Conservation (phyloP, 2,329 filamentous ascomycete genomes). For the Penicillium rolfsii region DNA sequence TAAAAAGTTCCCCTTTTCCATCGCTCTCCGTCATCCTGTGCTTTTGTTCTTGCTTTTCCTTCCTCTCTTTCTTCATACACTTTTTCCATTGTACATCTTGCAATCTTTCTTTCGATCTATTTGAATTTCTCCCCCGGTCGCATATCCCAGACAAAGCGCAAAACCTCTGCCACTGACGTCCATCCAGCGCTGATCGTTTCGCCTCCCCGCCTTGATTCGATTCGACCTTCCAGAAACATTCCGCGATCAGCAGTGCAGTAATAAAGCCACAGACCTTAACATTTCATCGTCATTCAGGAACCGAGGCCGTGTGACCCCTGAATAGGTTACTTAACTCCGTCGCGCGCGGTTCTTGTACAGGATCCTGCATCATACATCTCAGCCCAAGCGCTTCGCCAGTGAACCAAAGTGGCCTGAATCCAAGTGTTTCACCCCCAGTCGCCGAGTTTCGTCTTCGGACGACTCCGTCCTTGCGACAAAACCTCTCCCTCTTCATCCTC, state of each 20-base stretch:
- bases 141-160: not conserved
- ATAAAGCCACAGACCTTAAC: not conserved
- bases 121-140: constrained; percentile 1
- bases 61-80: constrained; percentile 2
- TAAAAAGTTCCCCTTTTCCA: constrained; percentile 11
- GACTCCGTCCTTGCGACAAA: constrained; percentile 23
- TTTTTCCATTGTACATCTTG: not conserved
- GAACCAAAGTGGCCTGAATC: constrained; percentile 20
- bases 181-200: constrained; percentile 15
- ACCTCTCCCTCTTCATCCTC: not conserved
- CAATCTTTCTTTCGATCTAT: not conserved
- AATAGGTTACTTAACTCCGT: not conserved
- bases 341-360: not conserved
- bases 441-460: constrained; percentile 30
- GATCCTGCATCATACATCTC: not conserved
- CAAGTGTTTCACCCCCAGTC: constrained; percentile 28
- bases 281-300: not conserved
- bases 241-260: constrained; percentile 7
- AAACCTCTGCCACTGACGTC: constrained; percentile 12
- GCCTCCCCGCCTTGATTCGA: constrained; percentile 13
- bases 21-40: not conserved
- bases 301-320: not conserved
- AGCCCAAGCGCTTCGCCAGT: constrained; percentile 14
- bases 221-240: constrained; percentile 23
- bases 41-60: not conserved